phyloP scores from a whole-genome alignment of 495 filamentous ascomycete species.

The Penicillium herquei region DNA sequence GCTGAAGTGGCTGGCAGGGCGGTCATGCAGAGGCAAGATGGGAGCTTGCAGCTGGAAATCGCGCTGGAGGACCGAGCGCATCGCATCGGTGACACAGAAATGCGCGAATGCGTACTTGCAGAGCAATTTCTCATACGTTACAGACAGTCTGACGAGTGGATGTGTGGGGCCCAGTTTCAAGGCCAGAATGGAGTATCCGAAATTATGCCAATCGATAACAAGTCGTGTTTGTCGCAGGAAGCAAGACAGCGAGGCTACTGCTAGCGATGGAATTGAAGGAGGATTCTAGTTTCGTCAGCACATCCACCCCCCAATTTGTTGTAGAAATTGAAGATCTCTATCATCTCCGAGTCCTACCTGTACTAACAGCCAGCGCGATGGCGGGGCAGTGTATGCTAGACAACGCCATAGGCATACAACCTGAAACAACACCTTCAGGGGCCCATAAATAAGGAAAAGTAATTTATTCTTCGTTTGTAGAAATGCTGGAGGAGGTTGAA shows the following conservation, averaged over 20 bases:
- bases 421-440: constrained; percentile 86
- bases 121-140: constrained; percentile 71
- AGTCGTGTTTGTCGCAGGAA: constrained; percentile 76
- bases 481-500: constrained; percentile 59
- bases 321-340: too few species aligned
- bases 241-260: constrained; percentile 68
- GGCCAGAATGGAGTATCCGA: constrained; percentile 92
- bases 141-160: constrained; percentile 72
- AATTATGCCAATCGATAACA: constrained; percentile 98
- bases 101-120: constrained; percentile 68
- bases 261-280: constrained; percentile 87
- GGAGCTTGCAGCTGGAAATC: constrained; percentile 61
- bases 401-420: constrained; percentile 63
- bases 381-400: constrained; percentile 69
- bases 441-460: constrained; percentile 77
- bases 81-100: constrained; percentile 85
- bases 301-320: background rate
- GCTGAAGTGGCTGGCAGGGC: constrained; percentile 78
- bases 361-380: constrained; percentile 78
- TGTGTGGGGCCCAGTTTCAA: constrained; percentile 61
- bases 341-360: constrained; percentile 44
- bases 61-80: constrained; percentile 68
- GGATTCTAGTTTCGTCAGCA: constrained; percentile 65
- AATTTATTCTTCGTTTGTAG: constrained; percentile 67
- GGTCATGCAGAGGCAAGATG: constrained; percentile 79